These are phyloP conservation scores for Ceratocystis alfenasii DNA, from an alignment of 2,329 filamentous ascomycete genomes.

Conservation along the genomic window DNA sequence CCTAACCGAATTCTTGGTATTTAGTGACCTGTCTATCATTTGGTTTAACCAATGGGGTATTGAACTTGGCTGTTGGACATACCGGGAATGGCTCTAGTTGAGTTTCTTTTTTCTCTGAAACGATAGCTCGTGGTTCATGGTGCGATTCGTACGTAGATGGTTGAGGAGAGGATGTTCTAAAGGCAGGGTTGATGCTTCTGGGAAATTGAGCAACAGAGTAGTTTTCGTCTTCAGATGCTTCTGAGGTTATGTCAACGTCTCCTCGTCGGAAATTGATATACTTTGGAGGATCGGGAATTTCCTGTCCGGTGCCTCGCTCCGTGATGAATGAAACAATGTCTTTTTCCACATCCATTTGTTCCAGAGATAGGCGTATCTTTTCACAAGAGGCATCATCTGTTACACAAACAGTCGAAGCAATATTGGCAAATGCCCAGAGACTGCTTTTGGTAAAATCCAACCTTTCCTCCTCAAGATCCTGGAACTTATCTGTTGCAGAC, in stretches of 20 bases:
- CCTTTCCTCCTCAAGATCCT: constrained; percentile 93
- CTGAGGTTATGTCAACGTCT: constrained; percentile 71
- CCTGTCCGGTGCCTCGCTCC: constrained; percentile 81
- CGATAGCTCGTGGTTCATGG: constrained; percentile 65
- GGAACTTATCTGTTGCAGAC: constrained; percentile 93
- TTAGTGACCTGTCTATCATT: neutral
- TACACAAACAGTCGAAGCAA: constrained; percentile 92
- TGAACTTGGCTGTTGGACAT: neutral
- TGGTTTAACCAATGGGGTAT: neutral
- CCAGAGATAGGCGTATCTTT: constrained; percentile 83
- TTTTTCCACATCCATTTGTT: constrained; percentile 93
- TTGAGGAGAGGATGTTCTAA: constrained; percentile 89
- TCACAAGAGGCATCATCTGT: constrained; percentile 95
- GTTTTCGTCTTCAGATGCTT: constrained; percentile 70
- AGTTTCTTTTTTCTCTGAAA: constrained; percentile 38
- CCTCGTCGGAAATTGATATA: constrained; percentile 98
- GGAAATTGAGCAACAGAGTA: constrained; percentile 96
- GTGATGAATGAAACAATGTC: constrained; percentile 84
- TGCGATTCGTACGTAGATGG: constrained; percentile 88
- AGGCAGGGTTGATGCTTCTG: constrained; percentile 87
- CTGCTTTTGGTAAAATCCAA: constrained; percentile 97
- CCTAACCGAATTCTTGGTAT: neutral
- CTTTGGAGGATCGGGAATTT: constrained; percentile 91
- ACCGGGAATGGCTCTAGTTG: constrained; percentile 8
- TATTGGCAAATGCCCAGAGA: constrained; percentile 95